Conservation (phyloP, 805 yeast species). For the Saccharomycopsis fermentans region DNA sequence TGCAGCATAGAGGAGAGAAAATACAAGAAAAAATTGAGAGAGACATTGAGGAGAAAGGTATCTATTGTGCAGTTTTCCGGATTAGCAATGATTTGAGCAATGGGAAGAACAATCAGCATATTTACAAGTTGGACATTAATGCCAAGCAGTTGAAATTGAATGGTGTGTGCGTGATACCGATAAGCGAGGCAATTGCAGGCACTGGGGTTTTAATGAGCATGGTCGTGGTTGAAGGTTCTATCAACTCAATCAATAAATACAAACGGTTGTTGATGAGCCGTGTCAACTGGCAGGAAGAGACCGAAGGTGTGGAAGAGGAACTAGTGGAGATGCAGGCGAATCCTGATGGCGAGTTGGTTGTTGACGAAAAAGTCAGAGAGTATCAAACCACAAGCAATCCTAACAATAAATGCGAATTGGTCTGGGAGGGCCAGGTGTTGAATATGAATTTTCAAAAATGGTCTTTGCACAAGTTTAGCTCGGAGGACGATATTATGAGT, state of each 20-base stretch:
- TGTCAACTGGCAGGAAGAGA: constrained; percentile 59
- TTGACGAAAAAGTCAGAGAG: constrained; percentile 25
- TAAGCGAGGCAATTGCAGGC: background rate
- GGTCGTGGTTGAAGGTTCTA: constrained; percentile 69
- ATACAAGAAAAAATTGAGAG: constrained; percentile 33
- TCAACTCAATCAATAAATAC: constrained; percentile 49
- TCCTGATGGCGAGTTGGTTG: background rate
- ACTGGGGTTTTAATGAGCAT: constrained; percentile 35
- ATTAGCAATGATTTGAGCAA: constrained; percentile 38
- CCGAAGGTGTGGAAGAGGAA: constrained; percentile 1
- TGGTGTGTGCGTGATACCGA: constrained; percentile 45
- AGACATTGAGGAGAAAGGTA: constrained; percentile 42
- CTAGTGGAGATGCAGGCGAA: constrained; percentile 8
- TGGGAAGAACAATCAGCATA: constrained; percentile 53
- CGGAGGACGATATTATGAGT: constrained; percentile 40
- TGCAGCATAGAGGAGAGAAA: constrained; percentile 42
- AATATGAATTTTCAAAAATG: constrained; percentile 52
- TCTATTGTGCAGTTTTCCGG: constrained; percentile 46
- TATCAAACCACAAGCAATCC: constrained; percentile 21
- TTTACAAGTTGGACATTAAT: constrained; percentile 67
- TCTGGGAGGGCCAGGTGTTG: constrained; percentile 66
- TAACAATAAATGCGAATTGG: constrained; percentile 35
- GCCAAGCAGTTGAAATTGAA: constrained; percentile 60
- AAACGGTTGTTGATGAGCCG: constrained; percentile 50
- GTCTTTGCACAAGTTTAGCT: constrained; percentile 48